These are phyloP conservation scores for Nakazawaea populi DNA, from an alignment of 805 yeast genomes.

Conservation along the genomic window DNA sequence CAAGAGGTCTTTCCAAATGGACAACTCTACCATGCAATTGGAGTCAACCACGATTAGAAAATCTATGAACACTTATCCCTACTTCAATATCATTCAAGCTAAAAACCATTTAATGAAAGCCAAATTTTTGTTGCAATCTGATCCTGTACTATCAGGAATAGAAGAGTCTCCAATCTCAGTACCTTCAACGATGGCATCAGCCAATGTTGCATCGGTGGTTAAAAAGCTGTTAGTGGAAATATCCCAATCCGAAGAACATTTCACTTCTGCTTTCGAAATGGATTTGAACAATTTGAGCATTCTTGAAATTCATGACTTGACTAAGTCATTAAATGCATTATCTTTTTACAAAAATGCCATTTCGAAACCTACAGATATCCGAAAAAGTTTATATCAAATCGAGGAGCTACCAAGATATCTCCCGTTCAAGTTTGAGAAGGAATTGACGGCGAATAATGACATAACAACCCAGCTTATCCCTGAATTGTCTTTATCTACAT, in stretches of 20 bases:
- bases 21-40: constrained; percentile 14
- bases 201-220: constrained; percentile 11
- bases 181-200: constrained; percentile 26
- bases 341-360: constrained; percentile 10
- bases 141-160: constrained; percentile 43
- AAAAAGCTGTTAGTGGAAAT: constrained; percentile 2
- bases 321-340: constrained; percentile 3
- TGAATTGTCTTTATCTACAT: constrained; percentile 14
- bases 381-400: constrained; percentile 1
- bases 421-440: constrained; percentile 12
- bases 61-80: neutral
- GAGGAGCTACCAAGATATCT: constrained; percentile 12
- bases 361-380: neutral
- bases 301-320: constrained; percentile 4
- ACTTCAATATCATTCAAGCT: constrained; percentile 23
- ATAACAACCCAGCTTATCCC: constrained; percentile 17
- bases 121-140: constrained; percentile 26
- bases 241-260: constrained; percentile 4
- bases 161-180: constrained; percentile 45
- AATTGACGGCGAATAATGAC: constrained; percentile 17
- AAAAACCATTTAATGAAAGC: constrained; percentile 25
- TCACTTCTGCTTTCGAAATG: neutral
- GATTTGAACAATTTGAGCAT: neutral
- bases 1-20: constrained; percentile 12
- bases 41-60: neutral